These are phyloP conservation scores for Neonectria punicea DNA, from an alignment of 2,329 filamentous ascomycete genomes.

Conservation along the genomic window DNA sequence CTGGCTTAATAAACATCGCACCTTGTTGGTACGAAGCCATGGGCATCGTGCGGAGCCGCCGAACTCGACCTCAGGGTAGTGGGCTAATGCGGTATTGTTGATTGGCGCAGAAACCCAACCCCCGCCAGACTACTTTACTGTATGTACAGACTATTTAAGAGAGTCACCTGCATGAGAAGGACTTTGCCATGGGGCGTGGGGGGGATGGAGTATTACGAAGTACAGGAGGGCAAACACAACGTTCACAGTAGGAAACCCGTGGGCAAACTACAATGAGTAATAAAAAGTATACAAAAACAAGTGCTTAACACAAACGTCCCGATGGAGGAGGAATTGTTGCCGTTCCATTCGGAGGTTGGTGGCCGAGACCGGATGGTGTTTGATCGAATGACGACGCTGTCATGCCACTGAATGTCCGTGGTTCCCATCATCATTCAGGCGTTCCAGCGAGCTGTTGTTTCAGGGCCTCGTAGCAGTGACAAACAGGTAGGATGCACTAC, in stretches of 20 bases:
- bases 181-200: not conserved
- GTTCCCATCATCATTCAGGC: not conserved
- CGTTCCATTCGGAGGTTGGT: not conserved
- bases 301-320: not conserved
- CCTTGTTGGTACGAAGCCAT: no score
- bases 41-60: no score
- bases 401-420: not conserved
- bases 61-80: not conserved
- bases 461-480: not conserved
- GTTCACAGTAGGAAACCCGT: no score
- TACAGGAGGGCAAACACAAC: not conserved
- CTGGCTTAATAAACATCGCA: no score
- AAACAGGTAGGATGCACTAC: not conserved
- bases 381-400: not conserved
- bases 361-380: not conserved
- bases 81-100: conserved; percentile 1
- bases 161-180: not conserved
- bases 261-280: no score
- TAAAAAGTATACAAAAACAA: no score
- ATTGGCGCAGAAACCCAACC: not conserved
- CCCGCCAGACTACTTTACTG: no score
- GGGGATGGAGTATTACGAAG: no score
- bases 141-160: not conserved
- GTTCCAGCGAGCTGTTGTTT: no score
- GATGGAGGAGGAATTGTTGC: not conserved